These are phyloP conservation scores for Boletus barrowsii DNA, from an alignment of 768 basidiomycete genomes.

Conservation along the genomic window DNA sequence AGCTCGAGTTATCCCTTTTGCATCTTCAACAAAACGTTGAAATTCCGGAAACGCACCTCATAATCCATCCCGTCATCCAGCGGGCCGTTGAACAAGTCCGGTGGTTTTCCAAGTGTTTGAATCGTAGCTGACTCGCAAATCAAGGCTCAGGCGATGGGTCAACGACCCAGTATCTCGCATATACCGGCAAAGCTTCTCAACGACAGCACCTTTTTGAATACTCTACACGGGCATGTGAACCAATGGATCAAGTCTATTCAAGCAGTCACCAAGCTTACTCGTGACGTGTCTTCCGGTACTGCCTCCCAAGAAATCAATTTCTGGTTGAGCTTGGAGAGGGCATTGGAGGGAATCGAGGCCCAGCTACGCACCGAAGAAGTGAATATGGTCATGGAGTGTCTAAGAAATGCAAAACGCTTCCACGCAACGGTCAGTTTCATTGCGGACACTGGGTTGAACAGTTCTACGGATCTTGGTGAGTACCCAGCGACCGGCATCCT, in stretches of 20 bases:
- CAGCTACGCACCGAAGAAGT: conserved; percentile 93
- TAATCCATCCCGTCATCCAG: conserved; percentile 88
- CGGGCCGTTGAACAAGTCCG: conserved; percentile 75
- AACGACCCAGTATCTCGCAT: conserved; percentile 71
- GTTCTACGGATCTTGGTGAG: conserved; percentile 84
- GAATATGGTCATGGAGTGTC: conserved; percentile 87
- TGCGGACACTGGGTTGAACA: conserved; percentile 94
- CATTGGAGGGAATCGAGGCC: conserved; percentile 87
- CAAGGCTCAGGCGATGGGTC: conserved; percentile 48
- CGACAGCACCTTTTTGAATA: conserved; percentile 91
- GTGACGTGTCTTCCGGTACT: conserved; percentile 92
- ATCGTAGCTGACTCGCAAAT: conserved; percentile 19
- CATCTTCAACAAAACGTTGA: conserved; percentile 99
- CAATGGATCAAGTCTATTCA: conserved; percentile 99
- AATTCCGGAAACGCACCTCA: conserved; percentile 92
- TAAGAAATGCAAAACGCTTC: conserved; percentile 95
- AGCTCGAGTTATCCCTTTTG: conserved; percentile 88
- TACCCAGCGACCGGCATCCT: neutral
- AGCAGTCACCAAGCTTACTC: conserved; percentile 89
- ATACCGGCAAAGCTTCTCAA: conserved; percentile 71
- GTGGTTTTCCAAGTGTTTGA: conserved; percentile 24
- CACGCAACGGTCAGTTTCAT: conserved; percentile 97
- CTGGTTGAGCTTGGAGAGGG: conserved; percentile 93
- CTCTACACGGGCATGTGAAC: conserved; percentile 91
- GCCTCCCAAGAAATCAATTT: conserved; percentile 99